phyloP scores from a whole-genome alignment of 2,329 filamentous ascomycete genomes.

The Xylogone sp. region DNA sequence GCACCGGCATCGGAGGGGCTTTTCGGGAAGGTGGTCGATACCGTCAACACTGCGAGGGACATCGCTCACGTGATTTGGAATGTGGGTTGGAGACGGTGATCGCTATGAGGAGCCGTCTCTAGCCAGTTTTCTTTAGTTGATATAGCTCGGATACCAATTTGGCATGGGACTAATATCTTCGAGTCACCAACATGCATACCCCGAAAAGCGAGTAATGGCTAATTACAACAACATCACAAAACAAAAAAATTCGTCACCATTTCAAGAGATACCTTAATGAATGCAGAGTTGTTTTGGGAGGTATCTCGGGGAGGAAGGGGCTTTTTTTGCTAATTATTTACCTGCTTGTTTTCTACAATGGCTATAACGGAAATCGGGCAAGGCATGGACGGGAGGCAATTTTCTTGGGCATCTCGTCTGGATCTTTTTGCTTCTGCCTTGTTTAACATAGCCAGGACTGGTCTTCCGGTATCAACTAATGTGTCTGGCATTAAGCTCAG shows the following conservation, averaged over 20 bases:
- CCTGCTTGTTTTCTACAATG: background rate
- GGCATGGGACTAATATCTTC: background rate
- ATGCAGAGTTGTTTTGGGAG: background rate
- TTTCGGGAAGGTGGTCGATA: conserved; percentile 31
- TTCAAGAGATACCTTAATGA: background rate
- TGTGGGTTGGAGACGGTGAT: conserved; percentile 37
- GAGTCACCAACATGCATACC: background rate
- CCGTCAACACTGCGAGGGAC: conserved; percentile 64
- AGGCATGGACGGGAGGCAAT: background rate
- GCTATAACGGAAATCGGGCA: background rate
- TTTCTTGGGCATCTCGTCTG: too few species aligned
- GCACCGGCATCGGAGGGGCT: conserved; percentile 55
- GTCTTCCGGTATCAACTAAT: background rate
- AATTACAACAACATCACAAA: background rate
- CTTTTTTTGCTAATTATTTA: background rate
- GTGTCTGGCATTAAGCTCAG: background rate
- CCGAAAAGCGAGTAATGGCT: background rate
- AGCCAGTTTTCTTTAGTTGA: conserved; percentile 12
- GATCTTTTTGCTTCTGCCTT: background rate
- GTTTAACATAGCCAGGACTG: background rate
- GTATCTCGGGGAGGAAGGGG: background rate
- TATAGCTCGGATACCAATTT: background rate
- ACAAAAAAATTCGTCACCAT: background rate
- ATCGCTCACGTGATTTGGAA: conserved; percentile 72
- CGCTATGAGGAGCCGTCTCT: conserved; percentile 10